Evolutionary conservation across 441 rosid species (phyloP).

Genomic region (Macaranga tanarius): DNA sequence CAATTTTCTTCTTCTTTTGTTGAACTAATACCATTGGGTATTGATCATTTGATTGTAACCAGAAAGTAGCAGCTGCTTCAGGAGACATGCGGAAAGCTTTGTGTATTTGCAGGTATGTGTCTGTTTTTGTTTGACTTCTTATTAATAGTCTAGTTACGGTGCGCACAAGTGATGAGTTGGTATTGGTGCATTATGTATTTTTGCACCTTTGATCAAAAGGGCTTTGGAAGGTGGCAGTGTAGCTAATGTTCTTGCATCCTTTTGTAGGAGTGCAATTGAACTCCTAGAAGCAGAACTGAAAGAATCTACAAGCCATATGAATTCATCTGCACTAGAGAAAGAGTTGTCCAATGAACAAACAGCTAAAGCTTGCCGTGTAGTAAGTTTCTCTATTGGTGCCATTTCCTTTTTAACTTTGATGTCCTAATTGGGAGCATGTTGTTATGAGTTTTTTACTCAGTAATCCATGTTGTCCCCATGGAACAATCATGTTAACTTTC

Average conservation of each 20-base stretch:
- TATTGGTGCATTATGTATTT: background rate
- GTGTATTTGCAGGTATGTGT: conserved; percentile 72
- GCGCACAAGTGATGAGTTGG: background rate
- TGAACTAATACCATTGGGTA: conserved; percentile 14
- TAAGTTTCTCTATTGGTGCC: conserved; percentile 17
- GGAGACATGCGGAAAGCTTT: conserved; percentile 98
- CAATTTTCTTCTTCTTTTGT: conserved; percentile 11
- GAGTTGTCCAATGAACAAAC: conserved; percentile 24
- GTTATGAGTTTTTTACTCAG: background rate
- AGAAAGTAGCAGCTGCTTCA: conserved; percentile 95
- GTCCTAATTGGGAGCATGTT: background rate
- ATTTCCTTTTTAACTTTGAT: background rate
- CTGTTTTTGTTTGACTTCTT: background rate
- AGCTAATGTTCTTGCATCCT: conserved; percentile 18
- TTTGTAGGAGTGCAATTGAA: conserved; percentile 75
- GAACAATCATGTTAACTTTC: background rate
- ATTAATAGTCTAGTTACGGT: background rate
- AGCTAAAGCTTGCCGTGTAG: conserved; percentile 27
- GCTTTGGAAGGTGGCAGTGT: background rate
- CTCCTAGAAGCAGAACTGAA: conserved; percentile 65
- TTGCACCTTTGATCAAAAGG: background rate
- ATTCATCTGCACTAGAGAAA: conserved; percentile 23
- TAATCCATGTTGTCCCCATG: background rate
- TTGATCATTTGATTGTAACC: conserved; percentile 26
- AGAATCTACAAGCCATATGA: conserved; percentile 36